Conservation (phyloP, 768 basidiomycete genomes). For the Phlebiopsis gigantea region DNA sequence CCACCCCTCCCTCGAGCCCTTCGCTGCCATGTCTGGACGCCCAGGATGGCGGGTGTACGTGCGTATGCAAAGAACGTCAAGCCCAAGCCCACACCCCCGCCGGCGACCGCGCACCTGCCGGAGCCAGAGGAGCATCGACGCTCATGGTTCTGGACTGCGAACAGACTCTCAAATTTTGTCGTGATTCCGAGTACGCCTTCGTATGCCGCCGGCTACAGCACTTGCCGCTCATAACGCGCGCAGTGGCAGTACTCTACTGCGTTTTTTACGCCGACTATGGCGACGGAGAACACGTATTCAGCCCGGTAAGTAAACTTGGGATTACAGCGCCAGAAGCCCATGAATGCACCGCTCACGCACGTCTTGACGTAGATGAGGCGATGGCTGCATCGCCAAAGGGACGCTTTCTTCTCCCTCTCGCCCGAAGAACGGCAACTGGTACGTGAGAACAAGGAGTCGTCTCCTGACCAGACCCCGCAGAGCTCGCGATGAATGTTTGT, state of each 20-base stretch:
- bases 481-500: no score
- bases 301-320: slow-evolving; percentile 53
- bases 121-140: slow-evolving; percentile 10
- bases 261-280: slow-evolving; percentile 65
- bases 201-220: slow-evolving; percentile 11
- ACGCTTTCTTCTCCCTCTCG: slow-evolving; percentile 52
- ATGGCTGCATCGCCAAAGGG: slow-evolving; percentile 47
- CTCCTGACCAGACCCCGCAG: background rate
- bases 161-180: slow-evolving; percentile 46
- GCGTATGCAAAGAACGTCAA: background rate
- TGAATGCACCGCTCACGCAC: background rate
- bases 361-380: slow-evolving; percentile 50
- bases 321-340: background rate
- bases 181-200: slow-evolving; percentile 45
- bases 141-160: slow-evolving; percentile 27
- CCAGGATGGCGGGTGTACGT: background rate
- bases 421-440: slow-evolving; percentile 47
- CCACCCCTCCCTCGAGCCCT: slow-evolving; percentile 15
- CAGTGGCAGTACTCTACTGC: slow-evolving; percentile 51
- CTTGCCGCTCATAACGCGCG: background rate
- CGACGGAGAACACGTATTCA: slow-evolving; percentile 67
- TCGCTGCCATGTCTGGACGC: background rate
- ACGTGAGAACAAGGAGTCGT: slow-evolving; percentile 9
- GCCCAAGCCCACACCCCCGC: background rate
- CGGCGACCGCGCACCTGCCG: background rate